Base-by-base conservation (phyloP, 495 filamentous ascomycete species). In the Aeminium ludgeri region DNA sequence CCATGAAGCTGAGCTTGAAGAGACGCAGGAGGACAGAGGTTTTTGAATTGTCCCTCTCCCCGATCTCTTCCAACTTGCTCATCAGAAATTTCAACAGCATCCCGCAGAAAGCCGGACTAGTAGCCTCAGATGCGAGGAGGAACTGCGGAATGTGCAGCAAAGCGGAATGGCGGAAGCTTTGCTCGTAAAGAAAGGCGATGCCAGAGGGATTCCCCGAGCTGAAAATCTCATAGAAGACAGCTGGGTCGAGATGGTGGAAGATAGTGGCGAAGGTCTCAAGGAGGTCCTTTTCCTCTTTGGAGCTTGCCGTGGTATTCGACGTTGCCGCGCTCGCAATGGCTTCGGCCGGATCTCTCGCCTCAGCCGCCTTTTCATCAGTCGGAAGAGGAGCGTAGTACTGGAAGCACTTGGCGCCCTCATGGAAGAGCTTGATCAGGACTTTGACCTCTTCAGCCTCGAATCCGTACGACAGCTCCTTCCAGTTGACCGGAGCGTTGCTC, bases 1-100 rank as follows among this genome's bases (percentile, higher is more conserved):
- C 91, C 91, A 99, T 99, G 64, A 99, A 99, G 3, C 86, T 92
- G 33, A 99, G 67, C 62, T 99, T 99, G 68, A 99, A 99, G 38
- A 99, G 76, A 33, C 91, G 75, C 12, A 99, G 66, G 8, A 99
- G 65, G 39, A 96, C 89, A 36, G 86, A 85, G 0, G 87, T 86
- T 59, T 83, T 86, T 43, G 80, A 82, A 36, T 82, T 78, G 56
- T 96, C 83, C 10, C 78, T 78, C 0, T 84, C 91, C 28, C 91
- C 91, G 31, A 99, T 84, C 48, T 96, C 84, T 44, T 89, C 78
- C 40, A 99, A 91, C 20, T 80, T 76, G 53, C 85, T 81, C 89
- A 99, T 96, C 35, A 99, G 67, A 53, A 96, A 96, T 53, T 87
- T 82, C 29, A 99, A 62, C 8, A 96, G 76, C 89, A 99, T 96